phyloP scores from a whole-genome alignment of 352 stramenopile genomes.

The Pythium dissimile region DNA sequence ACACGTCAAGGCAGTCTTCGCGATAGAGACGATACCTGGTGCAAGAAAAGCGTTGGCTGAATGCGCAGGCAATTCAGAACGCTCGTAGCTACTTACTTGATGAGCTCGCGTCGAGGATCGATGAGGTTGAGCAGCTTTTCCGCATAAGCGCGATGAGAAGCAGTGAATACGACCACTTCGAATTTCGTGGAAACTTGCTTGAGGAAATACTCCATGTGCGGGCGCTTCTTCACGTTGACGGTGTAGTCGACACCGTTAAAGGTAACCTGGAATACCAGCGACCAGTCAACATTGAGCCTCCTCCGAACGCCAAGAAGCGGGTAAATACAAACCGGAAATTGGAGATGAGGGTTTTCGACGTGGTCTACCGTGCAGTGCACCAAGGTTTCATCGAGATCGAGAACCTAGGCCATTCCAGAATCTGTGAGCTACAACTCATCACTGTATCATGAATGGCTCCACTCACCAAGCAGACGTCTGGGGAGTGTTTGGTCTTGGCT shows the following conservation, averaged over 20 bases:
- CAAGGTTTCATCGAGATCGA: constrained; percentile 99
- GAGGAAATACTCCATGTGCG: constrained; percentile 95
- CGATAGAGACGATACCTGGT: constrained; percentile 91
- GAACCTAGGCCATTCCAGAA: constrained; percentile 45
- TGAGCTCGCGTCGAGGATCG: constrained; percentile 89
- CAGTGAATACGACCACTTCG: constrained; percentile 99
- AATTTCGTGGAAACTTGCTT: constrained; percentile 90
- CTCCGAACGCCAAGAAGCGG: not conserved
- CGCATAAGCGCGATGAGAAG: constrained; percentile 93
- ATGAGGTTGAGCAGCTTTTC: constrained; percentile 97
- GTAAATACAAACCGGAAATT: constrained; percentile 88
- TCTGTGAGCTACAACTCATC: not conserved
- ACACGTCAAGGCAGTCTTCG: constrained; percentile 94
- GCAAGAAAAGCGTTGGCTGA: constrained; percentile 38
- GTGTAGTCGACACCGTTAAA: constrained; percentile 95
- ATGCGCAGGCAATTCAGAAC: not conserved
- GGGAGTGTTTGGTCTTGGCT: constrained; percentile 42
- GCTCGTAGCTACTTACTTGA: constrained; percentile 54
- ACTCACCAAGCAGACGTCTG: constrained; percentile 69
- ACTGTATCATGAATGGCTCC: not conserved
- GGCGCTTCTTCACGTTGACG: constrained; percentile 96
- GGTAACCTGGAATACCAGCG: constrained; percentile 44
- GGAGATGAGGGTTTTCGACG: constrained; percentile 91
- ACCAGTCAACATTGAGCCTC: not conserved
- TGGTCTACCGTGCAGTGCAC: constrained; percentile 98